phyloP scores from a whole-genome alignment of 495 filamentous ascomycete species.

The Podospora pseudocomata region DNA sequence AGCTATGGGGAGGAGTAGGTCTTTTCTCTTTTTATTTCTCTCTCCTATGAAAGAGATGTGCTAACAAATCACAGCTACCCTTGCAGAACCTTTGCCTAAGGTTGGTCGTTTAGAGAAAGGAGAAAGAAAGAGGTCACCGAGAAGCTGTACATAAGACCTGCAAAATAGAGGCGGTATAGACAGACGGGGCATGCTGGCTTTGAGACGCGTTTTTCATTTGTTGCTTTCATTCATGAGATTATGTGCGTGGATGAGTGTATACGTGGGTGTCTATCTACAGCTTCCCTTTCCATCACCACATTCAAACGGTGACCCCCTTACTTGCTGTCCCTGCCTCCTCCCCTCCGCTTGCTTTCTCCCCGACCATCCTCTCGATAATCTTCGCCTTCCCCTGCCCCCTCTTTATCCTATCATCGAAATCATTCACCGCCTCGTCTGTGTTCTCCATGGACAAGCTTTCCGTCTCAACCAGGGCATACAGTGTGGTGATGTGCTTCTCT shows the following conservation, averaged over 20 bases:
- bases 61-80: constrained; percentile 36
- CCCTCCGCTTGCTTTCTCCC: constrained; percentile 43
- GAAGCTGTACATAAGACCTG: constrained; percentile 14
- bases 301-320: constrained; percentile 3
- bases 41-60: constrained; percentile 5
- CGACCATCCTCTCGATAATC: constrained; percentile 70
- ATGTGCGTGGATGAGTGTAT: not conserved
- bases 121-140: constrained; percentile 21
- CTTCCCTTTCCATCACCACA: not conserved
- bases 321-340: not conserved
- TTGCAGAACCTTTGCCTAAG: constrained; percentile 34
- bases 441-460: constrained; percentile 74
- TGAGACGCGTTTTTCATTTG: not conserved
- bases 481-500: constrained; percentile 63
- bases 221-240: not conserved
- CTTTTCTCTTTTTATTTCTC: not conserved
- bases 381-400: constrained; percentile 75
- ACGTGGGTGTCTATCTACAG: not conserved
- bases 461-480: constrained; percentile 74
- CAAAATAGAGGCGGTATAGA: constrained; percentile 6
- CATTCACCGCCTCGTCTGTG: constrained; percentile 76
- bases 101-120: not conserved
- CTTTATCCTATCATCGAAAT: constrained; percentile 80
- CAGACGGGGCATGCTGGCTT: not conserved
- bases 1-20: constrained; percentile 59